These are phyloP conservation scores for Osmanthus fragrans DNA, from an alignment of 257 asterid species.

Conservation along the genomic window DNA sequence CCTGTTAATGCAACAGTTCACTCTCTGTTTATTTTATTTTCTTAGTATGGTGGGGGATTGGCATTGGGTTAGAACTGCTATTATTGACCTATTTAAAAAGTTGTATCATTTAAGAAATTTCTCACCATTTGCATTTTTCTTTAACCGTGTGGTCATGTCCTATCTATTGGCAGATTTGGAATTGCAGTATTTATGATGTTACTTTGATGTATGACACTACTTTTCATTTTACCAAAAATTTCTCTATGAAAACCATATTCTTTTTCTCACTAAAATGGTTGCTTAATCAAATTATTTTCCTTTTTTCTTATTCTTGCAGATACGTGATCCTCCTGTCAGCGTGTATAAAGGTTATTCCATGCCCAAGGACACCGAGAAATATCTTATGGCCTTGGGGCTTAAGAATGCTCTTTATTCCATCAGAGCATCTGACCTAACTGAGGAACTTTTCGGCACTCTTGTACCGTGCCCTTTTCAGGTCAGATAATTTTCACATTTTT, in stretches of 20 bases:
- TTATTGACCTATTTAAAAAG: constrained; percentile 5
- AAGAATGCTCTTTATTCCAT: constrained; percentile 84
- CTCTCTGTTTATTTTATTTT: no score
- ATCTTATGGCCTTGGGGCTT: constrained; percentile 80
- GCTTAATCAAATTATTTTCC: constrained; percentile 23
- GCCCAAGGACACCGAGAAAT: constrained; percentile 86
- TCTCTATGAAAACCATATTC: not conserved
- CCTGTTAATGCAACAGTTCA: no score
- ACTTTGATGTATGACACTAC: not conserved
- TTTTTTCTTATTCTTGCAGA: constrained; percentile 45
- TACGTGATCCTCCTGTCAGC: constrained; percentile 93
- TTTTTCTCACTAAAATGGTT: not conserved
- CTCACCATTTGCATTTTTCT: not conserved
- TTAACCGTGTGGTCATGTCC: not conserved
- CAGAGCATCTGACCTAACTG: constrained; percentile 76
- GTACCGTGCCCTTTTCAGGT: constrained; percentile 77
- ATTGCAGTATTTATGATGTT: constrained; percentile 1
- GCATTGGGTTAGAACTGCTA: not conserved
- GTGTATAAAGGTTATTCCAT: constrained; percentile 78
- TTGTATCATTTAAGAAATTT: not conserved
- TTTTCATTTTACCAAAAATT: not conserved
- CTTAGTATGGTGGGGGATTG: not conserved
- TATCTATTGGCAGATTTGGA: not conserved
- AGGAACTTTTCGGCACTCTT: constrained; percentile 78
- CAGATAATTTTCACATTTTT: constrained; percentile 21